These are phyloP conservation scores for Chaetomiaceae sp. DNA, from an alignment of 2,329 filamentous ascomycete species.

Conservation along the genomic window DNA sequence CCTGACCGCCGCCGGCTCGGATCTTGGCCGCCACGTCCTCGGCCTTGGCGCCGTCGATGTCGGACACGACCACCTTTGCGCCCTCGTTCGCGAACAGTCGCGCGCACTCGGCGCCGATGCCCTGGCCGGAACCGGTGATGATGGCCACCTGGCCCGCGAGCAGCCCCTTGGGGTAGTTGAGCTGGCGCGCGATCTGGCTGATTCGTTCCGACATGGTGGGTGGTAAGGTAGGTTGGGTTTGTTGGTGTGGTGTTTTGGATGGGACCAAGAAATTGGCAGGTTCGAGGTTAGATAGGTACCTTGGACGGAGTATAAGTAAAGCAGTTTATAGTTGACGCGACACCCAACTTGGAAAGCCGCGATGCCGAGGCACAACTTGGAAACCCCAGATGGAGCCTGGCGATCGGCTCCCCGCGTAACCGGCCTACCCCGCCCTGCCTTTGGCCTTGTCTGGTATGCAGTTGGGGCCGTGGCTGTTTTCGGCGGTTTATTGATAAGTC, in stretches of 20 bases:
- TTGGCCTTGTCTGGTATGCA: too few relatives aligned
- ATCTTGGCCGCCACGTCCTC: slow-evolving; percentile 64
- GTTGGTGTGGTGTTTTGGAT: neutral
- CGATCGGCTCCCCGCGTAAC: neutral
- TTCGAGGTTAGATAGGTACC: too few relatives aligned
- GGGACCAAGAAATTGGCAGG: neutral
- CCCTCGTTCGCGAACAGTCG: slow-evolving; percentile 82
- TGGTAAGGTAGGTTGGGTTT: too few relatives aligned
- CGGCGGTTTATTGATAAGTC: too few relatives aligned
- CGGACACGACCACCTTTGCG: slow-evolving; percentile 75
- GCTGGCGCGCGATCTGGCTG: slow-evolving; percentile 68
- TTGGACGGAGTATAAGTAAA: too few relatives aligned
- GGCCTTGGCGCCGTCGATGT: slow-evolving; percentile 75
- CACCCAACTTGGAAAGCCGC: neutral
- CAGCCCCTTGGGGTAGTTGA: slow-evolving; percentile 77
- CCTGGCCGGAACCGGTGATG: slow-evolving; percentile 80
- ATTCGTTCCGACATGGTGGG: slow-evolving; percentile 52
- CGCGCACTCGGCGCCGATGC: slow-evolving; percentile 81
- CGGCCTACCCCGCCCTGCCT: neutral
- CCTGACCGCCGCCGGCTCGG: slow-evolving; percentile 60
- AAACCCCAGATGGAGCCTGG: neutral
- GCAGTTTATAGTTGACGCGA: too few relatives aligned
- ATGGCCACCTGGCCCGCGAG: slow-evolving; percentile 78
- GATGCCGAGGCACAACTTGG: slow-evolving; percentile 15
- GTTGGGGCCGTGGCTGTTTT: too few relatives aligned